These are phyloP conservation scores for Cordyceps cicadae DNA, from an alignment of 2,329 filamentous ascomycete species.

Conservation along the genomic window DNA sequence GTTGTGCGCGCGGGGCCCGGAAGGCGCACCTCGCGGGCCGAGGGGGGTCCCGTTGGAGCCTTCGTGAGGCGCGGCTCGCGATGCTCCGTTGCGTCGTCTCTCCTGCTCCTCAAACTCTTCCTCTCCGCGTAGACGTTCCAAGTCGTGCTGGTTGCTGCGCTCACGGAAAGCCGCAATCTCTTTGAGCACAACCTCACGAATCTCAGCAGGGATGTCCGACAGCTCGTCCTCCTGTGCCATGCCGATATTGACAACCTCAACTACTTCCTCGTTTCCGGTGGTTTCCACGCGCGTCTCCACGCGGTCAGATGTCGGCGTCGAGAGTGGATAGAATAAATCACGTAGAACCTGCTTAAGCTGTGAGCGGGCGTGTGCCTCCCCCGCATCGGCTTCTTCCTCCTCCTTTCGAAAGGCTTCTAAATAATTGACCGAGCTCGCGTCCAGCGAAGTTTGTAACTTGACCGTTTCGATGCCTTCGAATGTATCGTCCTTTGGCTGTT, in stretches of 20 bases:
- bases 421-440: slow-evolving; percentile 75
- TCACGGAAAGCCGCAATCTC: slow-evolving; percentile 95
- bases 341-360: slow-evolving; percentile 60
- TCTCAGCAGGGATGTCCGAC: slow-evolving; percentile 89
- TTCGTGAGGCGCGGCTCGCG: slow-evolving; percentile 61
- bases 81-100: slow-evolving; percentile 57
- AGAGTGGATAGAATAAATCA: slow-evolving; percentile 62
- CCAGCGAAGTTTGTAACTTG: slow-evolving; percentile 65
- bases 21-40: slow-evolving; percentile 50
- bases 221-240: slow-evolving; percentile 85
- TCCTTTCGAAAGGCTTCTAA: slow-evolving; percentile 68
- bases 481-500: slow-evolving; percentile 34
- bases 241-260: slow-evolving; percentile 85
- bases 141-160: slow-evolving; percentile 75
- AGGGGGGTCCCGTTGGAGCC: slow-evolving; percentile 42
- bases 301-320: slow-evolving; percentile 44
- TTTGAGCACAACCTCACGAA: slow-evolving; percentile 87
- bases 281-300: slow-evolving; percentile 66
- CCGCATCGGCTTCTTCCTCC: slow-evolving; percentile 53
- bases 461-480: slow-evolving; percentile 58
- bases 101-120: slow-evolving; percentile 89
- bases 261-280: slow-evolving; percentile 51
- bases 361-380: slow-evolving; percentile 62
- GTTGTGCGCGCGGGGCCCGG: slow-evolving; percentile 57
- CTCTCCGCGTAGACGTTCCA: slow-evolving; percentile 79